Evolutionary conservation across 1,284 basidiomycete genomes (phyloP).

Genomic region (Sporisorium graminicola): DNA sequence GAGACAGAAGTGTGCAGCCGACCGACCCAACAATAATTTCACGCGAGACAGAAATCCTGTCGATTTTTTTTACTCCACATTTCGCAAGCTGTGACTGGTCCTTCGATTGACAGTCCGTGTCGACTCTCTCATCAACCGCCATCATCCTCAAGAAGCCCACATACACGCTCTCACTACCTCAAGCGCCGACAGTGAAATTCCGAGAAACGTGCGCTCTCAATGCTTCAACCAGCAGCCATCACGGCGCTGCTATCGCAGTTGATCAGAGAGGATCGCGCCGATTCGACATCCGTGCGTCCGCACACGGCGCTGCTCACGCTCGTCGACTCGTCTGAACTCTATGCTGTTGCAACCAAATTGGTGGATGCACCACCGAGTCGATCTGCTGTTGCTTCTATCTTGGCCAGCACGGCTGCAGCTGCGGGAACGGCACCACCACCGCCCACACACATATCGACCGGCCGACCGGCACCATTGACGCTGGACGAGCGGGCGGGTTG

Average conservation of each 20-base stretch:
- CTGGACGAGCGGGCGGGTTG: slow-evolving; percentile 42
- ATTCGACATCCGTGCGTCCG: slow-evolving; percentile 5
- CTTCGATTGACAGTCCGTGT: neutral
- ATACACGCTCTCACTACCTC: neutral
- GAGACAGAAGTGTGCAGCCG: too few species aligned
- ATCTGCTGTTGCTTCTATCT: slow-evolving; percentile 23
- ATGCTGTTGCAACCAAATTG: slow-evolving; percentile 32
- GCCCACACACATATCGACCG: neutral
- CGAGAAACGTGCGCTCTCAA: neutral
- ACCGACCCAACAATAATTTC: slow-evolving; percentile 3
- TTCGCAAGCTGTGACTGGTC: neutral
- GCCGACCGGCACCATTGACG: slow-evolving; percentile 12
- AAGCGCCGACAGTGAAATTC: neutral
- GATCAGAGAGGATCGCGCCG: slow-evolving; percentile 7
- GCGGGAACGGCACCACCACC: slow-evolving; percentile 5
- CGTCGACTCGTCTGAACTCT: slow-evolving; percentile 46
- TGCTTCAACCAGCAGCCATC: slow-evolving; percentile 47
- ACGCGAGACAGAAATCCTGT: neutral
- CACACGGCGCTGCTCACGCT: slow-evolving; percentile 44
- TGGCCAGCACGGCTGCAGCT: slow-evolving; percentile 38
- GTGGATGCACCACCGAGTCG: slow-evolving; percentile 15
- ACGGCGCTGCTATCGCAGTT: slow-evolving; percentile 39
- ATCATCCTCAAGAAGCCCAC: neutral
- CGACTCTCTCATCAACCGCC: neutral
- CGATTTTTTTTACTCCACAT: slow-evolving; percentile 7